Base-by-base conservation (phyloP, 2,329 filamentous ascomycete genomes). In the Rutstroemia sp. region DNA sequence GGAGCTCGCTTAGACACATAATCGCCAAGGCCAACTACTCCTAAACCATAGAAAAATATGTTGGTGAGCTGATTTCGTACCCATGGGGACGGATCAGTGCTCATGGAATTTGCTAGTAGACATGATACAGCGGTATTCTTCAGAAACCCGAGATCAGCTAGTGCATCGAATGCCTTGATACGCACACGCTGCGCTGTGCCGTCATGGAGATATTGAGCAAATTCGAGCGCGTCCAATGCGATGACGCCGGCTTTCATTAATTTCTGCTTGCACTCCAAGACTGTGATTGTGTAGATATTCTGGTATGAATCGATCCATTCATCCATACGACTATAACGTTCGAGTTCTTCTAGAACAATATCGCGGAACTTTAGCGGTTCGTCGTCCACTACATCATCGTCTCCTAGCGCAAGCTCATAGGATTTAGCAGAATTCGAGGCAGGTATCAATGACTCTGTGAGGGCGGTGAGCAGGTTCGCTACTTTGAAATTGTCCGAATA, bases 401-500 rank as follows among this genome's bases (percentile, higher is more conserved):
- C 73, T 64, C 61, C 76, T 72, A 42, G 71, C 70, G 55, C 63
- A 63, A 66, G 46, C 39, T 58, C 59, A 30, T 62, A 61, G n/a
- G 71, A 71, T 52, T 67, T 68, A 23, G 63, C 56, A 9, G 51
- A 44, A 47, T 54, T 49, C 52, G 73, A 71, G 44, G 73, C 70
- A 0, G 78, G 77, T 49, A 86, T 76, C 25, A 85, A 73, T n/a
- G 80, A 83, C 0, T 76, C 77, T 1, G 82, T 78, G 25, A 86
- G 71, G 0, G 79, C 77, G 44, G 78, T 75, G 75, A 99, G 87
- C 23, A 99, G 77, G 21, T 80, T 87, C 7, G 90, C 85, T 54
- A 99, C 83, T 68, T 96, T 99, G 66, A 89, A 85, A 60, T 92
- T 87, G 66, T 99, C 95, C 5, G 92, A 96, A 67, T 83, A 95